Evolutionary conservation across 371 early-diverging fungal genomes (phyloP).

Genomic region (Zopfochytrium polystomum): DNA sequence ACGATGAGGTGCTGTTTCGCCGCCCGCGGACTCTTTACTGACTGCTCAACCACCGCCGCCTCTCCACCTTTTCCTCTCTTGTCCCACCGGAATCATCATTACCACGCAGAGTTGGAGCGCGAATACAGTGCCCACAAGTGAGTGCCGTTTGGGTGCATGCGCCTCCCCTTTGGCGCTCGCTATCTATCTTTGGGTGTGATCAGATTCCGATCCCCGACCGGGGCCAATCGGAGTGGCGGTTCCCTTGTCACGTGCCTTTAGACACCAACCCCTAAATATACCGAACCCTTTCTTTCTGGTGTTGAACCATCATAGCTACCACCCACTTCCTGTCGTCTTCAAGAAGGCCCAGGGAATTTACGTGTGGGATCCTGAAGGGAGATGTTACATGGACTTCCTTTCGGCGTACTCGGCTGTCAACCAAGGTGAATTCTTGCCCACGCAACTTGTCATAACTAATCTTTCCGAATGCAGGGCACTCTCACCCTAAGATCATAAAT

Average conservation of each 20-base stretch:
- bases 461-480: slow-evolving; percentile 68
- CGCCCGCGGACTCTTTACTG: not conserved
- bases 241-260: not conserved
- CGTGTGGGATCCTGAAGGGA: slow-evolving; percentile 96
- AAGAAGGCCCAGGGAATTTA: slow-evolving; percentile 79
- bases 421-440: slow-evolving; percentile 63
- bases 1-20: not conserved
- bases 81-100: too few species aligned
- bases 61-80: too few species aligned
- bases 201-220: not conserved
- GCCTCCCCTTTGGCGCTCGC: not conserved
- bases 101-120: slow-evolving; percentile 33
- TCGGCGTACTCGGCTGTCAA: slow-evolving; percentile 96
- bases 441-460: too few species aligned
- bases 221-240: not conserved
- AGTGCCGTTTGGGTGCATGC: not conserved
- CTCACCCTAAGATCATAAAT: slow-evolving; percentile 92
- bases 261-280: not conserved
- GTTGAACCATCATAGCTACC: slow-evolving; percentile 77
- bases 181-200: not conserved
- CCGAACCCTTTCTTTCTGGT: not conserved
- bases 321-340: slow-evolving; percentile 95
- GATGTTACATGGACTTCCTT: slow-evolving; percentile 92
- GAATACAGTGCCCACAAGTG: slow-evolving; percentile 42
- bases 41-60: not conserved